These are phyloP conservation scores for Talaromyces nanjingensis DNA, from an alignment of 495 filamentous ascomycete genomes.

Conservation along the genomic window DNA sequence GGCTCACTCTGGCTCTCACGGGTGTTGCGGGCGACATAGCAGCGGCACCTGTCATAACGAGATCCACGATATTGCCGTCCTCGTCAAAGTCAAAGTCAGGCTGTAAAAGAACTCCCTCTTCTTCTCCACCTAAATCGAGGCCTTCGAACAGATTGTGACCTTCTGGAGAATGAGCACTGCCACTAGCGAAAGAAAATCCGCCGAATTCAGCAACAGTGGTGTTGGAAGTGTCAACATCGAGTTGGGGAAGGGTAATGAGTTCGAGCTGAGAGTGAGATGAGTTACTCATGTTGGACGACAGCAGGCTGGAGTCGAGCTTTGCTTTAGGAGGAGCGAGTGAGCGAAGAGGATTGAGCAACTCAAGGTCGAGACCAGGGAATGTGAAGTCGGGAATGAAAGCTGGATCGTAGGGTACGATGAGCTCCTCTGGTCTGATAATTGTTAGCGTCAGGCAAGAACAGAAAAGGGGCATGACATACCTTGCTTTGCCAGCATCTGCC, in stretches of 20 bases:
- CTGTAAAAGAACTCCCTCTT: constrained; percentile 48
- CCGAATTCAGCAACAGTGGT: constrained; percentile 29
- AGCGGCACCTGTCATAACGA: constrained; percentile 14
- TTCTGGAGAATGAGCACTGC: constrained; percentile 14
- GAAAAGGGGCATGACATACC: constrained; percentile 39
- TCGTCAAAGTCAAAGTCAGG: constrained; percentile 60
- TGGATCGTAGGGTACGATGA: constrained; percentile 77
- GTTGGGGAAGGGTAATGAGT: constrained; percentile 20
- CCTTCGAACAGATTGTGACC: background rate
- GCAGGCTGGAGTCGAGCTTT: constrained; percentile 11
- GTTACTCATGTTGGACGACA: constrained; percentile 24
- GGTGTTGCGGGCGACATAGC: constrained; percentile 25
- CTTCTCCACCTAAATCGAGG: constrained; percentile 24
- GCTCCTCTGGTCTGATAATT: constrained; percentile 60
- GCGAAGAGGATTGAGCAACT: constrained; percentile 27
- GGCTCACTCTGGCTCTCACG: constrained; percentile 10
- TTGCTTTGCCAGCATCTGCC: constrained; percentile 61
- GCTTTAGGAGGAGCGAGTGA: constrained; percentile 5
- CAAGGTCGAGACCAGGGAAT: constrained; percentile 51
- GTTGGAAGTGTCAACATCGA: constrained; percentile 28
- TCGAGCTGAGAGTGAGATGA: constrained; percentile 23
- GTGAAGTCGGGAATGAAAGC: constrained; percentile 68
- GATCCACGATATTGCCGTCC: constrained; percentile 51
- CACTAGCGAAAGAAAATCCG: constrained; percentile 26
- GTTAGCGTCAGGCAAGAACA: constrained; percentile 8